Evolutionary conservation across 1,139 yeast genomes (phyloP).

Genomic region (Blastobotrys indianensis): DNA sequence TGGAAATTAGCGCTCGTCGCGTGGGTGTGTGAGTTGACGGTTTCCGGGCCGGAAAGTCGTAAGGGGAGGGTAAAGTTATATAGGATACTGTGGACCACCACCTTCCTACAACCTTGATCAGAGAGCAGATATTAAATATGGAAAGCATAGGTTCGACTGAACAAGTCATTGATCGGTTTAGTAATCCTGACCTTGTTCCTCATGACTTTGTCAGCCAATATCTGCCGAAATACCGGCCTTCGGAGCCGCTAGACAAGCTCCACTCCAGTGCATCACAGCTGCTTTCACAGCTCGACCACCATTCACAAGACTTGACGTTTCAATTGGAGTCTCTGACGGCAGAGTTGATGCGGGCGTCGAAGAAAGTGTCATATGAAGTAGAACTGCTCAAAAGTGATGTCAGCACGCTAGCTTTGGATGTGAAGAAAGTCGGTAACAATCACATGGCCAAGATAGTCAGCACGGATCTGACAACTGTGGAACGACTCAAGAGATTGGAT

Average conservation of each 20-base stretch:
- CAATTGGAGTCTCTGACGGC: constrained; percentile 28
- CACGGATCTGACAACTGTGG: constrained; percentile 17
- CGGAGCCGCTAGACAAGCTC: constrained; percentile 26
- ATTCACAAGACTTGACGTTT: constrained; percentile 31
- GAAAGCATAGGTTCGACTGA: constrained; percentile 6
- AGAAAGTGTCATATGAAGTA: constrained; percentile 32
- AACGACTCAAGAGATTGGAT: constrained; percentile 26
- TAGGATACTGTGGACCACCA: no score
- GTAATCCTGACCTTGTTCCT: constrained; percentile 29
- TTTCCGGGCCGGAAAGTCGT: no score
- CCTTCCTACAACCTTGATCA: no score
- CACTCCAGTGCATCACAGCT: constrained; percentile 31
- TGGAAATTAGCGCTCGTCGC: no score
- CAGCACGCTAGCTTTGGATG: constrained; percentile 23
- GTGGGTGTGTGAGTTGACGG: no score
- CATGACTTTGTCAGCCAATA: constrained; percentile 28
- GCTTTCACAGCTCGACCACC: constrained; percentile 31
- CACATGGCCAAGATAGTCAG: constrained; percentile 21
- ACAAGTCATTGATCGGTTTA: constrained; percentile 25
- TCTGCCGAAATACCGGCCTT: constrained; percentile 21
- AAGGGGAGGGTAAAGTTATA: no score
- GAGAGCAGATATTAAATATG: neutral
- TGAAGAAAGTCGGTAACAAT: constrained; percentile 20
- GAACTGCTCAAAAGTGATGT: constrained; percentile 33
- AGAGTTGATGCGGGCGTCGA: constrained; percentile 27